Evolutionary conservation across 129 eudicot genomes (phyloP).

Genomic region (Artemisia argyi): DNA sequence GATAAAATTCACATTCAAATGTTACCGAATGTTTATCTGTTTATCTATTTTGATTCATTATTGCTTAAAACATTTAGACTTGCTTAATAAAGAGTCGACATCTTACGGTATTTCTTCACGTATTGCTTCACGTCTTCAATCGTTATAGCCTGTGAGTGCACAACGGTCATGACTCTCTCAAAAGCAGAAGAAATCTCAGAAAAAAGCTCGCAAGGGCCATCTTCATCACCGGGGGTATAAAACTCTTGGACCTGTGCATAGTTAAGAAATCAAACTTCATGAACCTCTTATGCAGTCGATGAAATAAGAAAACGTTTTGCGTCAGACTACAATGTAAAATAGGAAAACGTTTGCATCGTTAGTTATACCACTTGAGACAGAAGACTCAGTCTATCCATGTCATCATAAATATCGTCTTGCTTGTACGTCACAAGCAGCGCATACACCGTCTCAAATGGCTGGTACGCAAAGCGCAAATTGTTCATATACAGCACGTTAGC

Average conservation of each 20-base stretch:
- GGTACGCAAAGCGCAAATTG: constrained; percentile 88
- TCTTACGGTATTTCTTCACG: constrained; percentile 57
- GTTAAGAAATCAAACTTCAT: constrained; percentile 47
- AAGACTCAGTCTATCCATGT: constrained; percentile 78
- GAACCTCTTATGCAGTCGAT: not conserved
- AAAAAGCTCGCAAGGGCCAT: constrained; percentile 75
- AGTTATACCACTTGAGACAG: constrained; percentile 88
- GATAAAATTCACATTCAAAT: constrained; percentile 15
- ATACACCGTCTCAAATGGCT: constrained; percentile 80
- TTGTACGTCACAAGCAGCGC: constrained; percentile 84
- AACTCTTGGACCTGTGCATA: constrained; percentile 76
- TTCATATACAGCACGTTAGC: constrained; percentile 64
- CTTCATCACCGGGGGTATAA: constrained; percentile 80
- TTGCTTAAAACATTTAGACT: constrained; percentile 60
- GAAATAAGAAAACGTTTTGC: not conserved
- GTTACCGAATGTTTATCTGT: not conserved
- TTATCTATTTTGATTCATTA: not conserved
- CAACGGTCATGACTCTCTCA: constrained; percentile 85
- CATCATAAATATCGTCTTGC: constrained; percentile 92
- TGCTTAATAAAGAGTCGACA: constrained; percentile 62
- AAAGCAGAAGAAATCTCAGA: constrained; percentile 93
- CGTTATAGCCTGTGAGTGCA: constrained; percentile 87
- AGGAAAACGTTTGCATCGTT: too few species aligned
- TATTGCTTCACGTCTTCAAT: constrained; percentile 81
- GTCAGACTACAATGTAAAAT: not conserved